Base-by-base conservation (phyloP, 2,329 filamentous ascomycete species). In the Ophiosphaerella korrae region DNA sequence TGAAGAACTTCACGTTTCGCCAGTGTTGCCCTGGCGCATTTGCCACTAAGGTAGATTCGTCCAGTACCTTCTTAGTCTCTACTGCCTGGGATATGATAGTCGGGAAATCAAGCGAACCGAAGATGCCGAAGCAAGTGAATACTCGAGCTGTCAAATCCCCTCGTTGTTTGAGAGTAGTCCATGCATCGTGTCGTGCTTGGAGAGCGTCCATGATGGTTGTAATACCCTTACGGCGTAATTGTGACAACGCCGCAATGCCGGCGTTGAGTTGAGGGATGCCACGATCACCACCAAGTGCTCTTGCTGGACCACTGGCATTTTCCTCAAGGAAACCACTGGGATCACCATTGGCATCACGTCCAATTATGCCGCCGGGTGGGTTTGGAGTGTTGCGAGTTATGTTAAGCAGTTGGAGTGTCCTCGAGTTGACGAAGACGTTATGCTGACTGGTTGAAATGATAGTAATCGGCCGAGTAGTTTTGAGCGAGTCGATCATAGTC, bases 1-100 rank as follows among this genome's bases (percentile, higher is more conserved):
- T 33, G 45, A 48, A 48, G 32, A 42, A 41, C 21, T 48, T 48
- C 32, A 48, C 12, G 18, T 36, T 35, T 7, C 37, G 45, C 45
- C 45, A 48, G 2, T 48, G 31, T 41, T 42, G 37, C 6, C 37
- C 37, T 6, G 45, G 45, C 7, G 45, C 7, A 31, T 29, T 29
- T 6, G 45, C 37, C 16, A 42, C 45, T 9, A 48, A 21, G 8
- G 24, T 26, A n/a, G 16, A 23, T 29, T 42, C 37, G n/a, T 42
- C 37, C 5, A 48, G 38, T 32, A 34, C 21, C 21, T 29, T 42
- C 23, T 16, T 48, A 21, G 16, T 33, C 7, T 26, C 45, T 14
- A 48, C 5, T 12, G 45, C 37, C 18, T 41, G 29, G 31, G 29
- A 34, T 12, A 48, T 41, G 21, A 41, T 41, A 7, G 37, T 21